Percentiles rank a stretch among this genome's conserved stretches.
phyloP scores from a whole-genome alignment of 164 flowering plant species.

The Liriodendron chinense region DNA sequence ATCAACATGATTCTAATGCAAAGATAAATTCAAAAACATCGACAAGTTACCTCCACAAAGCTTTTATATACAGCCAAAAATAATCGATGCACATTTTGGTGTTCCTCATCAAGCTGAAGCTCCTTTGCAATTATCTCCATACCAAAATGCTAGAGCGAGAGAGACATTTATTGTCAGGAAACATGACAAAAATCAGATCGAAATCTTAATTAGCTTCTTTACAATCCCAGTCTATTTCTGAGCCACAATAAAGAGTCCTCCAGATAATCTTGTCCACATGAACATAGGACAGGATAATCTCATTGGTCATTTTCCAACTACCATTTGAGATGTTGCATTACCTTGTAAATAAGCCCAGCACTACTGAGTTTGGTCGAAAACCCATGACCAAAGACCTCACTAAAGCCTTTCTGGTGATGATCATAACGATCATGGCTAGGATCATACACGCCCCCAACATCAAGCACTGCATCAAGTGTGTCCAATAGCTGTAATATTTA shows the following conservation, averaged over 20 bases:
- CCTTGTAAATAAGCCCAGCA: slow-evolving; percentile 71
- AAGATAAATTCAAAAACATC: too few relatives aligned
- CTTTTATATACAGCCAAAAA: slow-evolving; percentile 58
- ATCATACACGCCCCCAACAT: slow-evolving; percentile 71
- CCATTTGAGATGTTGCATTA: slow-evolving; percentile 8
- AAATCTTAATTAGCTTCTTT: background rate
- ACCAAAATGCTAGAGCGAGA: slow-evolving; percentile 47
- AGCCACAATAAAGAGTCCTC: background rate
- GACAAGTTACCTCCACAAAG: slow-evolving; percentile 52
- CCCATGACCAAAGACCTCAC: slow-evolving; percentile 61
- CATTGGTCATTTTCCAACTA: background rate
- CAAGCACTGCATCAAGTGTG: slow-evolving; percentile 64
- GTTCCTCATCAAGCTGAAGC: slow-evolving; percentile 49
- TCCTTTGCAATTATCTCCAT: slow-evolving; percentile 62
- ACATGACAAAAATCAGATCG: background rate
- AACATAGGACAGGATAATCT: background rate
- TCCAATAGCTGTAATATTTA: slow-evolving; percentile 40
- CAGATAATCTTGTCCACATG: background rate
- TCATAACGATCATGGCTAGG: slow-evolving; percentile 52
- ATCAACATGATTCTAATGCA: too few relatives aligned
- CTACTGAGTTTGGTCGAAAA: slow-evolving; percentile 63
- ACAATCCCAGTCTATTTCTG: background rate
- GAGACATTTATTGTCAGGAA: background rate
- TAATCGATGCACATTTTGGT: slow-evolving; percentile 46
- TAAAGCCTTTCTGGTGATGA: slow-evolving; percentile 72